phyloP scores from a whole-genome alignment of 192 early-diverging fungal species.

The Tieghemiomyces parasiticus region DNA sequence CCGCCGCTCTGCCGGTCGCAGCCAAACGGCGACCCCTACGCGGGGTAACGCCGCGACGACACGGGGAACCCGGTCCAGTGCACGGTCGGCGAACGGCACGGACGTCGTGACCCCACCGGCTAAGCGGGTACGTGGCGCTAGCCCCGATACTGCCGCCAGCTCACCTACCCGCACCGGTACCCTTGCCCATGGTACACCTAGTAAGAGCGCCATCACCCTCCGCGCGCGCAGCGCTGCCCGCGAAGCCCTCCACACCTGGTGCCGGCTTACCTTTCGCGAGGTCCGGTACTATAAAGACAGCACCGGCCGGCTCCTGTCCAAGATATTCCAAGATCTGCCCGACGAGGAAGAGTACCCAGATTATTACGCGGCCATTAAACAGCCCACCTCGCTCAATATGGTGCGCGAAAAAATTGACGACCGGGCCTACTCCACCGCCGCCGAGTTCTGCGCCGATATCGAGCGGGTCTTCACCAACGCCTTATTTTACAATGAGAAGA shows the following conservation, averaged over 20 bases:
- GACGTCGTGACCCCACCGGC: not conserved
- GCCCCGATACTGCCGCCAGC: not conserved
- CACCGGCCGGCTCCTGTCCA: conserved; percentile 43
- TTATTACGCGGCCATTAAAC: conserved; percentile 70
- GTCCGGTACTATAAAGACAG: conserved; percentile 18
- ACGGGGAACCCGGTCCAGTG: no score
- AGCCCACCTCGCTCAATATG: conserved; percentile 55
- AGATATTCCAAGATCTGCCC: conserved; percentile 68
- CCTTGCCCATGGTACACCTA: not conserved
- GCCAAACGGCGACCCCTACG: no score
- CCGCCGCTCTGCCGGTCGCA: no score
- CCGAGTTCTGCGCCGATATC: conserved; percentile 68
- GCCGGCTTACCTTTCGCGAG: conserved; percentile 4
- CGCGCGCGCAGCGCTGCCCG: not conserved
- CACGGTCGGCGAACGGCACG: no score
- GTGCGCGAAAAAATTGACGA: conserved; percentile 42
- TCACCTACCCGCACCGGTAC: not conserved
- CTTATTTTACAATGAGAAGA: conserved; percentile 74
- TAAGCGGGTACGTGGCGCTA: not conserved
- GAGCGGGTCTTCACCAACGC: conserved; percentile 80
- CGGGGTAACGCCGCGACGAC: no score
- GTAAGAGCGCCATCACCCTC: not conserved
- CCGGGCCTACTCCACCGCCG: conserved; percentile 45
- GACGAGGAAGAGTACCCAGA: conserved; percentile 69
- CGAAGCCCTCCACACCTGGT: conserved; percentile 9